Conservation (phyloP, 2,329 filamentous ascomycete species). For the Stagonosporopsis tanaceti region DNA sequence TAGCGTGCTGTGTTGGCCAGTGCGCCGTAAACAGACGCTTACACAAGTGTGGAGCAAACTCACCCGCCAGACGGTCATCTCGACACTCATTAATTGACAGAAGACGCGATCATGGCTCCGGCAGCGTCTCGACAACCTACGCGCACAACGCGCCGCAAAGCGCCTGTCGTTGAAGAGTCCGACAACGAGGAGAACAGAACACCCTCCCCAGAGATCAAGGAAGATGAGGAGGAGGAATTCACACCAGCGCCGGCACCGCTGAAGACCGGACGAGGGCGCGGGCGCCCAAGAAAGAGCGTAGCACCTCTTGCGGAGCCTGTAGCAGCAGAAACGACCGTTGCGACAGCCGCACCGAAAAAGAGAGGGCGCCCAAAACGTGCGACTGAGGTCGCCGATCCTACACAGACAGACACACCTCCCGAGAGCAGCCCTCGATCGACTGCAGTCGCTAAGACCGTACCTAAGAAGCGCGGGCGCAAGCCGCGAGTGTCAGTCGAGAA, state of each 20-base stretch:
- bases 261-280: slow-evolving; percentile 63
- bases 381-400: slow-evolving; percentile 62
- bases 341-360: slow-evolving; percentile 17
- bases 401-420: slow-evolving; percentile 68
- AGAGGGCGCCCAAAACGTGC: slow-evolving; percentile 58
- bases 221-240: slow-evolving; percentile 77
- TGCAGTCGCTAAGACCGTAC: slow-evolving; percentile 39
- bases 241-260: slow-evolving; percentile 76
- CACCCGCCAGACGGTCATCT: slow-evolving; percentile 9
- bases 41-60: slow-evolving; percentile 18
- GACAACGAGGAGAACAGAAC: slow-evolving; percentile 76
- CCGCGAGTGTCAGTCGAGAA: slow-evolving; percentile 52
- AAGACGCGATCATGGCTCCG: slow-evolving; percentile 48
- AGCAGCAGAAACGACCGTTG: slow-evolving; percentile 38
- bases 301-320: slow-evolving; percentile 47
- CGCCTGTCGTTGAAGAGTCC: slow-evolving; percentile 75
- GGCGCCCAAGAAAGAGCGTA: slow-evolving; percentile 59
- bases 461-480: slow-evolving; percentile 68
- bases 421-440: slow-evolving; percentile 53
- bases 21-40: slow-evolving; percentile 23
- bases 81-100: slow-evolving; percentile 25
- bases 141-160: slow-evolving; percentile 70
- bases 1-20: slow-evolving; percentile 29
- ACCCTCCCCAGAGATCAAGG: slow-evolving; percentile 60
- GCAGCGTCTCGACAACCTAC: slow-evolving; percentile 62